Evolutionary conservation across 2,329 filamentous ascomycete genomes (phyloP).

Genomic region (Cryphonectria japonica): DNA sequence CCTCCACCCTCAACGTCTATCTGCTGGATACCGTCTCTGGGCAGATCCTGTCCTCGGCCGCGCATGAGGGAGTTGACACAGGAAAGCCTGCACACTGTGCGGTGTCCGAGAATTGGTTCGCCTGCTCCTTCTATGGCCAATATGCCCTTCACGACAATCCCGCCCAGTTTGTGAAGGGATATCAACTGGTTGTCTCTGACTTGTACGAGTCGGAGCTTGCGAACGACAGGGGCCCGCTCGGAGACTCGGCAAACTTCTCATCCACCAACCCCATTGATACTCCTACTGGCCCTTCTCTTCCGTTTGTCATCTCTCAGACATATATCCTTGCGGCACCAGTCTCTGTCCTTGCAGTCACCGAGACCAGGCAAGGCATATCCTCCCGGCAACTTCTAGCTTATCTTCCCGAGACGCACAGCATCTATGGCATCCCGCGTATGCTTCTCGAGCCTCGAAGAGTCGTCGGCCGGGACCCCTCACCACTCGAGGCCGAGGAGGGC

Average conservation of each 20-base stretch:
- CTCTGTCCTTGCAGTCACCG: constrained; percentile 77
- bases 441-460: constrained; percentile 86
- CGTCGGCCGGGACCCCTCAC: constrained; percentile 79
- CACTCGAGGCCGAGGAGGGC: constrained; percentile 82
- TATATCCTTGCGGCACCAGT: constrained; percentile 83
- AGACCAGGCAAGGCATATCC: constrained; percentile 90
- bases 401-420: constrained; percentile 71
- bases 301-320: constrained; percentile 77
- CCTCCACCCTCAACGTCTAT: constrained; percentile 69
- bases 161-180: constrained; percentile 71
- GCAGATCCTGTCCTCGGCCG: constrained; percentile 72
- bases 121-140: constrained; percentile 76
- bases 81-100: constrained; percentile 74
- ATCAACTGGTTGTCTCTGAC: constrained; percentile 84
- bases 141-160: constrained; percentile 60
- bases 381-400: constrained; percentile 80
- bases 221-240: constrained; percentile 84
- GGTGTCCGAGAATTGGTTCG: constrained; percentile 93
- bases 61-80: constrained; percentile 74
- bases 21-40: constrained; percentile 87
- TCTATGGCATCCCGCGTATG: constrained; percentile 78
- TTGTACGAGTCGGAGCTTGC: constrained; percentile 84
- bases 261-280: constrained; percentile 68
- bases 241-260: constrained; percentile 72
- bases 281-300: constrained; percentile 61